Base-by-base conservation (phyloP, 768 basidiomycete genomes). In the Lentinula lateritia region DNA sequence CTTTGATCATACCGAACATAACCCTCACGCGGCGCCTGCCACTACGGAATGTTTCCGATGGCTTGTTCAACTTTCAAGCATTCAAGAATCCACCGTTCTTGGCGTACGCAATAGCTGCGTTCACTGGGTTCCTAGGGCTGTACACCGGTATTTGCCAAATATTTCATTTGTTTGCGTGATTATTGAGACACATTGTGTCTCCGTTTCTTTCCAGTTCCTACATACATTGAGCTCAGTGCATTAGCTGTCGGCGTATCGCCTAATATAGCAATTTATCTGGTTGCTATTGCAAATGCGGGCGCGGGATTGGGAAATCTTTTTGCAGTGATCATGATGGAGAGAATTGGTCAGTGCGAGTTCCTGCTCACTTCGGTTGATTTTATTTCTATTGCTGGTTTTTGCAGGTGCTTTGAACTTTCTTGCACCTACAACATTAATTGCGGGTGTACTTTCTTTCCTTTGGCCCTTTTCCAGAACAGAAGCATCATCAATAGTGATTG, bases 391-490 rank as follows among this genome's bases (percentile, higher is more conserved):
- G 23, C 23, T 23, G 23, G 23, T 23, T 23, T 23, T 23, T 20
- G 28, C 34, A 86, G 90, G 91, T 15, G 70, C 83, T 0, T 74
- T 91, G 63, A 92, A 88, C 63, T 74, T 89, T 36, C 86, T 92
- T 78, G 80, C 79, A 12, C 86, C 89, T 0, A 83, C 85, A 32
- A 86, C 83, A 0, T 60, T 78, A n/a, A 38, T 81, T 1, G 83
- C 86, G 0, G 87, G 80, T 0, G 69, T 83, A 28, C 67, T 87
- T 52, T 89, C 89, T 0, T 85, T 84, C 64, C 75, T 75, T 5
- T 93, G 92, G 92, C 92, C 92, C 0, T 87, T 83, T 67, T 80
- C 80, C 0, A 71, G 67, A 45, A 77, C 69, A 32, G 66, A 81
- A 55, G 74, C 70, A 0, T 73, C 77, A 0, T 74, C 86, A 32